Base-by-base conservation (phyloP, 306 rosid genomes). In the Pterocarpus macrocarpus region DNA sequence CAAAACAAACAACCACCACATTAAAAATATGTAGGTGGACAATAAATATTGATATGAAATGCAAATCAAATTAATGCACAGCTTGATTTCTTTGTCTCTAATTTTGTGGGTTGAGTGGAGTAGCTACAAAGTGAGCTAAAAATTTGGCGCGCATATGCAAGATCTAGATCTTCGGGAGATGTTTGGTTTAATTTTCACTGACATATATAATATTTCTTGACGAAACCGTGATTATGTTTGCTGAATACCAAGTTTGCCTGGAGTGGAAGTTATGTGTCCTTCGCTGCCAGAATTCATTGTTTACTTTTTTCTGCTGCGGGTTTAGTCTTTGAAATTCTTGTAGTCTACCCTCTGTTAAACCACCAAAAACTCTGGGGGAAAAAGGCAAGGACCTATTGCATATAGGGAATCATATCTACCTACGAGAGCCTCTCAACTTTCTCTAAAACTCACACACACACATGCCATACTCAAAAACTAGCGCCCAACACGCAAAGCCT, bases 401-500 rank as follows among this genome's bases (percentile, higher is more conserved):
- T 45, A 45, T 79, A 88, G 94, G 87, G 91, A 88, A 91, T 89
- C 83, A 86, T 89, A 82, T 91, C 90, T 82, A 86, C 67, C 79
- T 79, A 83, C 81, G 72, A 80, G 80, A 69, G 73, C 73, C 39
- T 80, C 86, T 75, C 56, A 59, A 68, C 81, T 71, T 86, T 78
- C 81, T 55, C 64, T 39, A 44, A 52, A 62, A 69, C 76, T 63
- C 81, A 34, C 75, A 53, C 75, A 77, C n/a, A 75, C 82, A 81
- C 80, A 73, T 58, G 81, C 86, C 87, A 75, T 86, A 83, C 87
- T 90, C 88, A 84, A 91, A 91, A 88, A 79, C 87, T 85, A 80
- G 87, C 73, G 17, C 80, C 73, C 87, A 82, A 92, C 95, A 91
- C 95, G 94, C 95, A 92, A 91, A 88, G 84, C 90, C 94, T 88